These are phyloP conservation scores for Populus davidiana DNA, from an alignment of 345 rosid species.

Conservation along the genomic window DNA sequence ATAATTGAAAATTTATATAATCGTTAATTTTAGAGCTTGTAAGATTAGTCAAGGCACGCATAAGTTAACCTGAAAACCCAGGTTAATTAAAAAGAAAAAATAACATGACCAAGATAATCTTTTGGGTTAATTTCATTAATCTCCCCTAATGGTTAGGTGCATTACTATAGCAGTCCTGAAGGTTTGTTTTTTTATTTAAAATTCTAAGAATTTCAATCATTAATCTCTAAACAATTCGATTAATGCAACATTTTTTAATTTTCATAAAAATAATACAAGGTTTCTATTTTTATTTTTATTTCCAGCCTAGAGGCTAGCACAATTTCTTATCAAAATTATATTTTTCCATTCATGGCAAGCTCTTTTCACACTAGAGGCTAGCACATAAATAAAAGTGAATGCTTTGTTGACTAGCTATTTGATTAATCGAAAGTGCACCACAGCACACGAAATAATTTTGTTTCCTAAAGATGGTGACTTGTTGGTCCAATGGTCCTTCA, in stretches of 20 bases:
- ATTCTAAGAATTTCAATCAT: too few species aligned
- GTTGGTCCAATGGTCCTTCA: too few species aligned
- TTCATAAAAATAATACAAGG: too few species aligned
- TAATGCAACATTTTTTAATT: too few species aligned
- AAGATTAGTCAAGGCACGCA: too few species aligned
- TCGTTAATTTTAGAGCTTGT: rapidly evolving
- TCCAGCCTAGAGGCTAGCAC: not conserved
- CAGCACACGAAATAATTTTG: not conserved
- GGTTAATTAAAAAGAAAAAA: too few species aligned
- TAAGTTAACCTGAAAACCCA: too few species aligned
- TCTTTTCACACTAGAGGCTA: too few species aligned
- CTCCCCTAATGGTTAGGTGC: not conserved
- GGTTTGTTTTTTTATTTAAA: not conserved
- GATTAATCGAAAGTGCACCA: not conserved
- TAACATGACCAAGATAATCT: not conserved
- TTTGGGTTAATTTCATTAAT: not conserved
- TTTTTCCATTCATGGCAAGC: too few species aligned
- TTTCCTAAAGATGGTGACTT: not conserved
- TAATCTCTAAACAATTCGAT: too few species aligned
- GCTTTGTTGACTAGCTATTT: not conserved
- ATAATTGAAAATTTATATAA: rapidly evolving
- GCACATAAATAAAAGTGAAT: not conserved
- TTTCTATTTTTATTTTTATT: not conserved
- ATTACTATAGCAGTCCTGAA: not conserved
- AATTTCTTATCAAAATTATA: too few species aligned